A percentile compares a stretch with the other conserved stretches of the same genome.
Conservation (phyloP, 352 stramenopile species). For the Phytophthora litchii region DNA sequence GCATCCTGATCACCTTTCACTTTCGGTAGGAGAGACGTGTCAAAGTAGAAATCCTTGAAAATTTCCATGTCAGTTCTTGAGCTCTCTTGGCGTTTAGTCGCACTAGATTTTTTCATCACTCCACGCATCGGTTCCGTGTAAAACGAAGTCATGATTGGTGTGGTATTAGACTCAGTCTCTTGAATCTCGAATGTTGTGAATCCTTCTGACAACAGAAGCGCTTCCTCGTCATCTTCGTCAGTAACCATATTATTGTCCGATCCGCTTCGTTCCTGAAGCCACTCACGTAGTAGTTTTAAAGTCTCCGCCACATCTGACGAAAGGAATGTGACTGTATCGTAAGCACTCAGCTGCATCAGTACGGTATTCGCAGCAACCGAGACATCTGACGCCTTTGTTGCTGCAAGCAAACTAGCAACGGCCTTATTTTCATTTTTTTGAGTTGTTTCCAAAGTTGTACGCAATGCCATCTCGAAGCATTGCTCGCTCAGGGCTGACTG, state of each 20-base stretch:
- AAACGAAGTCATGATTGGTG: slow-evolving; percentile 10
- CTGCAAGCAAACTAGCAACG: slow-evolving; percentile 35
- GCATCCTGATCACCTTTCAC: background rate
- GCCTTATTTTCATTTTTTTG: slow-evolving; percentile 56
- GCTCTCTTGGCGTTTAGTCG: background rate
- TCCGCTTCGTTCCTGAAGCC: slow-evolving; percentile 39
- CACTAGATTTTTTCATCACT: background rate
- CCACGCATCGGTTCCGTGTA: slow-evolving; percentile 33
- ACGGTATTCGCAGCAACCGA: slow-evolving; percentile 25
- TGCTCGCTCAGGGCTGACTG: slow-evolving; percentile 52
- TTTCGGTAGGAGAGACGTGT: background rate
- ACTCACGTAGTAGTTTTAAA: slow-evolving; percentile 35
- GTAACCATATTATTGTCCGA: slow-evolving; percentile 25
- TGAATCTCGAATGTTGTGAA: slow-evolving; percentile 42
- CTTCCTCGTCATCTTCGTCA: slow-evolving; percentile 43
- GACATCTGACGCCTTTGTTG: slow-evolving; percentile 34
- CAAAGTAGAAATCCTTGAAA: slow-evolving; percentile 34
- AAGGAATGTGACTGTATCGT: slow-evolving; percentile 17
- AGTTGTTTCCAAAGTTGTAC: slow-evolving; percentile 30
- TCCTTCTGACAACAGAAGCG: slow-evolving; percentile 45
- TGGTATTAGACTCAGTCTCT: background rate
- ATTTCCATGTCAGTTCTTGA: slow-evolving; percentile 21
- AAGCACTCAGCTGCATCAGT: slow-evolving; percentile 38
- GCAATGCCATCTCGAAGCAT: slow-evolving; percentile 46
- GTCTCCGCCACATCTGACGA: slow-evolving; percentile 18